phyloP scores from a whole-genome alignment of 352 stramenopile species.

The Globisporangium echinulatum region DNA sequence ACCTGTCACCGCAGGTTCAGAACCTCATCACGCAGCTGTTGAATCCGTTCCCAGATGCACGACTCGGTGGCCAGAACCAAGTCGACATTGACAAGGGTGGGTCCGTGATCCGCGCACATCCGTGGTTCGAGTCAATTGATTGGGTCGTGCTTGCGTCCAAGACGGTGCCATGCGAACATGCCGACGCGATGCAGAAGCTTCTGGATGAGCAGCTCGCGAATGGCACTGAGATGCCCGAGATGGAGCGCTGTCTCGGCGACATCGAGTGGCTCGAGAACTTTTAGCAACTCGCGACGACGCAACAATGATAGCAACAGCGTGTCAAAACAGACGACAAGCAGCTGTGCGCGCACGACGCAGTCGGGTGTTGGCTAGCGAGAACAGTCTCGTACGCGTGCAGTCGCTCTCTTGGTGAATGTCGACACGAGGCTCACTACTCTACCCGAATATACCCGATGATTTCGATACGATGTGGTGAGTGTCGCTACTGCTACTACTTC shows the following conservation, averaged over 20 bases:
- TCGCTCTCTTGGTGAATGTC: too few species aligned
- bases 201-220: conserved; percentile 49
- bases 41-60: conserved; percentile 61
- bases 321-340: too few species aligned
- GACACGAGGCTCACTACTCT: too few species aligned
- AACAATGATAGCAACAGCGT: too few species aligned
- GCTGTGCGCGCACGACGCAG: too few species aligned
- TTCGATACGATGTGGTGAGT: too few species aligned
- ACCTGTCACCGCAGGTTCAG: conserved; percentile 46
- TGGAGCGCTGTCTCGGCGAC: conserved; percentile 55
- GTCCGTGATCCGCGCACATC: conserved; percentile 71
- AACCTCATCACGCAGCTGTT: conserved; percentile 64
- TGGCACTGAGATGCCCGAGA: conserved; percentile 40
- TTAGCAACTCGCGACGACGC: conserved; percentile 15
- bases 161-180: conserved; percentile 38
- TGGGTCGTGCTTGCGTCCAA: conserved; percentile 76
- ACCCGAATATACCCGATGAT: too few species aligned
- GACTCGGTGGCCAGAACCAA: conserved; percentile 61
- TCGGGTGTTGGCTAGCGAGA: too few species aligned
- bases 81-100: conserved; percentile 75
- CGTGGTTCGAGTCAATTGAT: conserved; percentile 74
- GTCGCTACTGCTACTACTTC: too few species aligned
- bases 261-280: conserved; percentile 81
- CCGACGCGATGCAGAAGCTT: conserved; percentile 42
- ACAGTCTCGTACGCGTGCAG: too few species aligned